phyloP scores from a whole-genome alignment of 129 eudicot genomes.

The Mikania micrantha region DNA sequence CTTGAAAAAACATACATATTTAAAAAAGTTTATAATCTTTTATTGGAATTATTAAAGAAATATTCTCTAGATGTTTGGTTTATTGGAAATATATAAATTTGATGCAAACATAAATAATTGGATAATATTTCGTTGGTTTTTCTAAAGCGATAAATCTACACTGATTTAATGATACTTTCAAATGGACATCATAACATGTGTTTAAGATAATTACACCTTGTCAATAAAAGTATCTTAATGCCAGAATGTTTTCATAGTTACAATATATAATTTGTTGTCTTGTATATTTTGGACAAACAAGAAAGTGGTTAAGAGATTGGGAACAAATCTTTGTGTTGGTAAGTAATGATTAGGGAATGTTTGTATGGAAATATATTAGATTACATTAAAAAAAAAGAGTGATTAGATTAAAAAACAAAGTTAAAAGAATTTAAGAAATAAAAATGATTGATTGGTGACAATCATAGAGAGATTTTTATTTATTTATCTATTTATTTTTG shows the following conservation, averaged over 20 bases:
- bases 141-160: no score
- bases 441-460: conserved; percentile 6
- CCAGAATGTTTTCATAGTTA: no score
- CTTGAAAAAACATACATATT: no score
- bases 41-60: background rate
- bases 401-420: background rate
- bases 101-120: background rate
- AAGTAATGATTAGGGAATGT: conserved; percentile 34
- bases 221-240: no score
- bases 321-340: conserved; percentile 33
- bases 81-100: background rate
- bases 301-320: conserved; percentile 27
- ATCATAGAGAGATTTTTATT: no score
- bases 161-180: no score
- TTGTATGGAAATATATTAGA: background rate
- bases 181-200: no score
- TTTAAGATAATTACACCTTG: no score
- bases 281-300: conserved; percentile 18
- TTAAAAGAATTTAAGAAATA: background rate
- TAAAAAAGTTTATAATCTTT: no score
- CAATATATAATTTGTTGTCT: no score
- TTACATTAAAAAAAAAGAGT: background rate
- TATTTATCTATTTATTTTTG: no score
- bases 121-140: background rate
- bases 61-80: background rate